phyloP scores from a whole-genome alignment of 1,284 basidiomycete genomes.

The Volvariella volvacea region DNA sequence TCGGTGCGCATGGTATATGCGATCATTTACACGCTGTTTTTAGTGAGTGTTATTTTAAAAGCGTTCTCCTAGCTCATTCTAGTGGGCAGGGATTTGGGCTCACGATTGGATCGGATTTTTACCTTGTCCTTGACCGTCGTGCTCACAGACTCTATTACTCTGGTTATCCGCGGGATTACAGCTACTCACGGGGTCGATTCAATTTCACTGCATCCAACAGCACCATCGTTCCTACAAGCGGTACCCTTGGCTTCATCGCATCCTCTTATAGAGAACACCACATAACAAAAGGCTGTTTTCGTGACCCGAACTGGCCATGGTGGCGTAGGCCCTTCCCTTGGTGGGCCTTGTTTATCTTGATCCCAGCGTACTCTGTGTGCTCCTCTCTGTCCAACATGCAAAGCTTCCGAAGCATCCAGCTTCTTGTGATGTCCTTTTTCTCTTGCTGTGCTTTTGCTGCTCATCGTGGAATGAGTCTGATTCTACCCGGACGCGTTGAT shows the following conservation, averaged over 20 bases:
- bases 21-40: conserved; percentile 81
- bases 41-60: conserved; percentile 34
- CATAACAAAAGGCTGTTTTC: conserved; percentile 64
- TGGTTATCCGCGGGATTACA: conserved; percentile 36
- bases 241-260: conserved; percentile 57
- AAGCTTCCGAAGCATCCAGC: conserved; percentile 58
- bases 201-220: conserved; percentile 40
- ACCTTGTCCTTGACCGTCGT: conserved; percentile 64
- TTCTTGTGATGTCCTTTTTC: conserved; percentile 75
- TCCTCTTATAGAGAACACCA: conserved; percentile 30
- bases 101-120: conserved; percentile 82
- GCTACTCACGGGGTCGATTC: conserved; percentile 57
- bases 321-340: conserved; percentile 69
- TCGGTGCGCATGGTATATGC: conserved; percentile 87
- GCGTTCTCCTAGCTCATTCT: conserved; percentile 1
- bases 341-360: conserved; percentile 72
- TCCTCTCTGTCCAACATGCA: conserved; percentile 80
- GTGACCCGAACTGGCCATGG: conserved; percentile 71
- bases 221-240: conserved; percentile 37
- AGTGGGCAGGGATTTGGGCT: conserved; percentile 69
- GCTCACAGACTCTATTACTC: conserved; percentile 49
- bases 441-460: conserved; percentile 72
- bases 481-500: conserved; percentile 45
- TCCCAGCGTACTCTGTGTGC: conserved; percentile 73
- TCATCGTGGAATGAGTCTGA: conserved; percentile 48